Percentiles rank a stretch among this genome's conserved stretches.
These are phyloP conservation scores for Coemansia sp. DNA, from an alignment of 192 early-diverging fungal genomes.

Conservation along the genomic window DNA sequence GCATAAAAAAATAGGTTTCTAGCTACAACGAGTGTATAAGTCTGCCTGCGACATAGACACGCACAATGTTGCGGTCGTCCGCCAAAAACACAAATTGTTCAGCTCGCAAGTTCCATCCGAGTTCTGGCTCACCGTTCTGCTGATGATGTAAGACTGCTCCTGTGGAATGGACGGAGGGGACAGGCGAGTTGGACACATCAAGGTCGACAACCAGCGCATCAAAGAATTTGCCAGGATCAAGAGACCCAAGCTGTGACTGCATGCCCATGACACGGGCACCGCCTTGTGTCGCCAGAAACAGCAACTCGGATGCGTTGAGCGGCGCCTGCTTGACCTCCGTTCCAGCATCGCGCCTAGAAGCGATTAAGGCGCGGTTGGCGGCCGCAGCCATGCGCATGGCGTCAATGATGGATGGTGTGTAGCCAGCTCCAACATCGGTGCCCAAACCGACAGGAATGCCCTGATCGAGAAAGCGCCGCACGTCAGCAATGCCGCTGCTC, in stretches of 20 bases:
- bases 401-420: slow-evolving; percentile 79
- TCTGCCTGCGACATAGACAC: slow-evolving; percentile 80
- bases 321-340: slow-evolving; percentile 32
- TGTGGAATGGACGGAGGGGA: slow-evolving; percentile 19
- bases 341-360: slow-evolving; percentile 25
- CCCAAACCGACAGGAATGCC: slow-evolving; percentile 88
- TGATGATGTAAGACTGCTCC: slow-evolving; percentile 21
- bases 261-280: slow-evolving; percentile 81
- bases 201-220: slow-evolving; percentile 86
- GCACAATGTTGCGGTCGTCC: slow-evolving; percentile 79
- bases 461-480: slow-evolving; percentile 68
- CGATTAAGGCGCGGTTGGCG: slow-evolving; percentile 64
- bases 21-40: slow-evolving; percentile 37
- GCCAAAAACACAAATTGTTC: slow-evolving; percentile 92
- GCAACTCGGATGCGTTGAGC: slow-evolving; percentile 66
- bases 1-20: background rate
- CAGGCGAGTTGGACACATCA: slow-evolving; percentile 59
- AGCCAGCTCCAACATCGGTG: slow-evolving; percentile 91
- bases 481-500: slow-evolving; percentile 75
- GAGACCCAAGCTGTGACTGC: slow-evolving; percentile 74
- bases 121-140: background rate
- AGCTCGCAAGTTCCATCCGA: slow-evolving; percentile 43
- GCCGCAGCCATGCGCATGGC: slow-evolving; percentile 80
- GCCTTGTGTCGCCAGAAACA: slow-evolving; percentile 89
- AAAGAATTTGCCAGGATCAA: slow-evolving; percentile 83